Evolutionary conservation across 345 rosid species (phyloP).

Genomic region (Syzygium aqueum): DNA sequence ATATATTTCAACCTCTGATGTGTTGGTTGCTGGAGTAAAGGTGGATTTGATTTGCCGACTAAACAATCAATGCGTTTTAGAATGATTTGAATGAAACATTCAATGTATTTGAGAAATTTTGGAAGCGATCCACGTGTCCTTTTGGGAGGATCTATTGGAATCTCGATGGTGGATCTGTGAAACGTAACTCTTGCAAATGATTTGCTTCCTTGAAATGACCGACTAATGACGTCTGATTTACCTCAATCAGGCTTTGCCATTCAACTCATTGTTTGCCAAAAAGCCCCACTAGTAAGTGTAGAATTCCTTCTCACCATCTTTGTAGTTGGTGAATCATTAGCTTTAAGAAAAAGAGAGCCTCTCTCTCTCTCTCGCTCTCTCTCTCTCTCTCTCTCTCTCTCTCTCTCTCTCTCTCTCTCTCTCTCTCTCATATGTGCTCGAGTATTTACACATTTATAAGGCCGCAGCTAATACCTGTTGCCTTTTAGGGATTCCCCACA

Average conservation of each 20-base stretch:
- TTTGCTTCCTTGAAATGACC: not conserved
- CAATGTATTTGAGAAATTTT: not conserved
- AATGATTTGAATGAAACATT: not conserved
- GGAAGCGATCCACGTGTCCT: not conserved
- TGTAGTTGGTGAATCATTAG: not conserved
- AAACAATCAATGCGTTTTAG: not conserved
- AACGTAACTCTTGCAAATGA: not conserved
- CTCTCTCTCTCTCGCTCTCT: not conserved
- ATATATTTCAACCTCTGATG: not conserved
- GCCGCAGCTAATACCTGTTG: not conserved
- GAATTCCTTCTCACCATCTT: not conserved
- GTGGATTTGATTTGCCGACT: not conserved
- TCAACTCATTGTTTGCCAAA: not conserved
- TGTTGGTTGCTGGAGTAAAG: not conserved
- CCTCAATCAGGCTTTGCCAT: not conserved
- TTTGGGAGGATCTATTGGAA: not conserved
- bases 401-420: no score
- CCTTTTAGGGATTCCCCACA: not conserved
- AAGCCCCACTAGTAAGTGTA: not conserved
- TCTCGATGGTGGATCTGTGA: not conserved
- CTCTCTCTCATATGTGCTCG: not conserved
- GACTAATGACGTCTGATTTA: not conserved
- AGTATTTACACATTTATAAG: not conserved
- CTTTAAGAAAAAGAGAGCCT: not conserved
- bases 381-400: no score